A percentile compares a stretch with the other conserved stretches of the same genome.
phyloP scores from a whole-genome alignment of 495 filamentous ascomycete species.

The Chaetomium tenue region DNA sequence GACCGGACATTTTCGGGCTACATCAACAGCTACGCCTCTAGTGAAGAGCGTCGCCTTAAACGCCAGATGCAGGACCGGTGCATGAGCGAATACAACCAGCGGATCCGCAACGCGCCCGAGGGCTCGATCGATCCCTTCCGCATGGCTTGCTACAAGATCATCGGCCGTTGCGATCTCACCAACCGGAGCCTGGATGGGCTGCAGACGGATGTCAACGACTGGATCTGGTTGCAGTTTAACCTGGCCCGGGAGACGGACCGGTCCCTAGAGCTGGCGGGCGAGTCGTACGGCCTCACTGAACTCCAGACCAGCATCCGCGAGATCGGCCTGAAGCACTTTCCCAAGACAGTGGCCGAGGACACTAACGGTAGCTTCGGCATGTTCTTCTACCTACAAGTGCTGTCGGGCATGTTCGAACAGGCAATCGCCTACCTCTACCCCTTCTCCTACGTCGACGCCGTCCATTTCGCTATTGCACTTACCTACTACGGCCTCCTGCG shows the following conservation, averaged over 20 bases:
- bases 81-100: conserved; percentile 82
- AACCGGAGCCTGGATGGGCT: conserved; percentile 78
- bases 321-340: conserved; percentile 86
- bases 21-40: conserved; percentile 72
- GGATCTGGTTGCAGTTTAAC: conserved; percentile 95
- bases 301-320: conserved; percentile 79
- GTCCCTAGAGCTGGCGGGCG: conserved; percentile 76
- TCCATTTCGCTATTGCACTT: conserved; percentile 90
- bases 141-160: conserved; percentile 96
- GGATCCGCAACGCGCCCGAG: conserved; percentile 76
- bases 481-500: conserved; percentile 89
- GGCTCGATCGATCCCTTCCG: conserved; percentile 90
- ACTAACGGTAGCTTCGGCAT: conserved; percentile 76
- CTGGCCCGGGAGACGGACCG: conserved; percentile 85
- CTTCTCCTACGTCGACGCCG: conserved; percentile 84
- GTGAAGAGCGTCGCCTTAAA: conserved; percentile 67
- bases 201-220: conserved; percentile 81
- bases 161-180: conserved; percentile 86
- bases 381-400: conserved; percentile 86
- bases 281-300: conserved; percentile 84
- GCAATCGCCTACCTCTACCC: conserved; percentile 86
- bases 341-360: conserved; percentile 62
- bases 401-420: conserved; percentile 93
- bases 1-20: conserved; percentile 90
- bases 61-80: conserved; percentile 79